Conservation (phyloP, 345 rosid genomes). For the Linum trigynum region DNA sequence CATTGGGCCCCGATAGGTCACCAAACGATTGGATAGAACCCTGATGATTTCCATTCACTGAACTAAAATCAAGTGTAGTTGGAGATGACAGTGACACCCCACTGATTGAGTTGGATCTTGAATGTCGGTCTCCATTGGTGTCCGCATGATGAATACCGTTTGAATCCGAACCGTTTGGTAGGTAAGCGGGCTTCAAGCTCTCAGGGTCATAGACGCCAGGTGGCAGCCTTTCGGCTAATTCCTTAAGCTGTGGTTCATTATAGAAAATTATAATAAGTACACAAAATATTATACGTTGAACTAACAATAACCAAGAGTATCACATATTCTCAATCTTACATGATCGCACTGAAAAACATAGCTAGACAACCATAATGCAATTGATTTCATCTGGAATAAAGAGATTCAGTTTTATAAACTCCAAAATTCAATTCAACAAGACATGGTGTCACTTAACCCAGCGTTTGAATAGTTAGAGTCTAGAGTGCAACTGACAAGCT, state of each 20-base stretch:
- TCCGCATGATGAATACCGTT: constrained; percentile 52
- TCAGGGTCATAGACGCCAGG: constrained; percentile 56
- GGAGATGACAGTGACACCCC: constrained; percentile 45
- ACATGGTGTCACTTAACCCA: too few relatives aligned
- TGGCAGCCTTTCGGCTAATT: constrained; percentile 75
- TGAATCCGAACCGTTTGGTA: constrained; percentile 55
- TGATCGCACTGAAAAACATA: neutral
- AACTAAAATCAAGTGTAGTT: constrained; percentile 23
- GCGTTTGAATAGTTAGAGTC: too few relatives aligned
- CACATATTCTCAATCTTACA: neutral
- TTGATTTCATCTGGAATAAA: neutral
- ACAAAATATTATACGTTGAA: neutral
- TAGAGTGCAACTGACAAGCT: too few relatives aligned
- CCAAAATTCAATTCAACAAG: too few relatives aligned
- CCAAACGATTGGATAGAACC: constrained; percentile 26
- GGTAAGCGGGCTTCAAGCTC: constrained; percentile 31
- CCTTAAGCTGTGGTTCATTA: constrained; percentile 55
- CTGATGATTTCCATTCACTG: constrained; percentile 31
- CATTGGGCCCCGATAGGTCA: constrained; percentile 37
- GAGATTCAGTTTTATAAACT: too few relatives aligned
- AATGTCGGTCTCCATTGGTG: constrained; percentile 49
- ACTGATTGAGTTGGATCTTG: constrained; percentile 51
- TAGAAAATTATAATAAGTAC: neutral
- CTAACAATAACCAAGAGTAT: neutral
- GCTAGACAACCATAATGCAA: constrained; percentile 4